Conservation (phyloP, 2,329 filamentous ascomycete genomes). For the Monosporascus sp. region DNA sequence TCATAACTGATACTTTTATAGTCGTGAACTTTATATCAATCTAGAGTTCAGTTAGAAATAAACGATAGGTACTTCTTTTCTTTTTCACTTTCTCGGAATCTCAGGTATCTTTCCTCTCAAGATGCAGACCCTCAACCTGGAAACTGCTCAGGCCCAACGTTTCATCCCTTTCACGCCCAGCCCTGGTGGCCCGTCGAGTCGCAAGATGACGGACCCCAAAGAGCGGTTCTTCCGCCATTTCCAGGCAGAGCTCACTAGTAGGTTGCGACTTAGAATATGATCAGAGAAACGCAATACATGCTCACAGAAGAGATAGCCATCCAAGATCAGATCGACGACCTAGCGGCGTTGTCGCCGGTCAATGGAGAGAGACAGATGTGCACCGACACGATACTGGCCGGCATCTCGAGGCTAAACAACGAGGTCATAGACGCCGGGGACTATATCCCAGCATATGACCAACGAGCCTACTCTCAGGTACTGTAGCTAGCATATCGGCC, state of each 20-base stretch:
- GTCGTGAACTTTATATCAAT: no score
- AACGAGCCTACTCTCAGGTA: constrained; percentile 78
- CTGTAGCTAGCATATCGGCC: no score
- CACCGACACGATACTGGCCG: constrained; percentile 71
- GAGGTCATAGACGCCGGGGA: constrained; percentile 79
- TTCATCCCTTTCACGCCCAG: constrained; percentile 20
- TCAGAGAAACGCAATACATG: background rate
- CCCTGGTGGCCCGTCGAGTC: constrained; percentile 16
- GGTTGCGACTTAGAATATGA: constrained; percentile 12
- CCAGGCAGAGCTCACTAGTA: constrained; percentile 67
- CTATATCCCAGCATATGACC: constrained; percentile 83
- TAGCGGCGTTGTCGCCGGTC: constrained; percentile 56
- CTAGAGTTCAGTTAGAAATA: background rate
- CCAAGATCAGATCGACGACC: constrained; percentile 66
- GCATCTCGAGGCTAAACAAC: constrained; percentile 74
- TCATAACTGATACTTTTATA: no score
- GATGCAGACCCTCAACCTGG: constrained; percentile 5
- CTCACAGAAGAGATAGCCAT: constrained; percentile 49
- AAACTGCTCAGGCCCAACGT: constrained; percentile 7
- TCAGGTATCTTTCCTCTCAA: background rate
- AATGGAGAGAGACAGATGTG: constrained; percentile 76
- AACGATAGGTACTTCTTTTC: background rate
- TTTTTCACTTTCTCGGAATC: background rate
- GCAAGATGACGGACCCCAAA: constrained; percentile 49
- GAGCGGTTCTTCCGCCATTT: constrained; percentile 84